A percentile compares a stretch with the other conserved stretches of the same genome.
Conservation (phyloP, 345 rosid genomes). For the Gossypium anomalum region DNA sequence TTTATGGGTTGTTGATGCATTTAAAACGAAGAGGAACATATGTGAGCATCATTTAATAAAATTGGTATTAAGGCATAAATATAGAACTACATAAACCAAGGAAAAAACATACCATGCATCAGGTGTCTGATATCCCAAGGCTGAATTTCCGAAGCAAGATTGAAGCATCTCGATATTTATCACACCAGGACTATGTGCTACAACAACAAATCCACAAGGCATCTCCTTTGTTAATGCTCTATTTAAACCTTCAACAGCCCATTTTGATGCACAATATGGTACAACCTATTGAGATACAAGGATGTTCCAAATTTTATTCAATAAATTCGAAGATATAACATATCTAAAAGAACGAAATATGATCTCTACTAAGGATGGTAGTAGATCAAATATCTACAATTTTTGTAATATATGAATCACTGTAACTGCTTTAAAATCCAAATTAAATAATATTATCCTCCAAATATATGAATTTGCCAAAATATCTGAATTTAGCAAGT, state of each 20-base stretch:
- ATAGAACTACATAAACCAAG: not conserved
- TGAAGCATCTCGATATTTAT: slow-evolving; percentile 85
- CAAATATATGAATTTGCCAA: not conserved
- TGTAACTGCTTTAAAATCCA: too few species aligned
- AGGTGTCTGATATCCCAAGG: slow-evolving; percentile 77
- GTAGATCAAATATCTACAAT: not conserved
- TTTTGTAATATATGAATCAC: not conserved
- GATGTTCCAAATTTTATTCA: not conserved
- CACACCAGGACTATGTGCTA: slow-evolving; percentile 47
- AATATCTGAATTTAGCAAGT: not conserved
- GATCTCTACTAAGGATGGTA: not conserved
- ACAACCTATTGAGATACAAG: slow-evolving; percentile 55
- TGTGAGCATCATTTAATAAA: not conserved
- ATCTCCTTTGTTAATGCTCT: slow-evolving; percentile 90
- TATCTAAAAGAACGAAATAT: not conserved
- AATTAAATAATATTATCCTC: not conserved
- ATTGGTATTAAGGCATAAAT: not conserved
- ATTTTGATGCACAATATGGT: slow-evolving; percentile 97
- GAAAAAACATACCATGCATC: slow-evolving; percentile 58
- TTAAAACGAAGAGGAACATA: not conserved
- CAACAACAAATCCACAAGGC: slow-evolving; percentile 76
- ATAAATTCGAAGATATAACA: not conserved
- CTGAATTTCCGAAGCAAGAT: slow-evolving; percentile 79
- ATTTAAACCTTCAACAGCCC: slow-evolving; percentile 92
- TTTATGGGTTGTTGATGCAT: not conserved